phyloP scores from a whole-genome alignment of 2,329 filamentous ascomycete genomes.

The Metarhizium rileyi region DNA sequence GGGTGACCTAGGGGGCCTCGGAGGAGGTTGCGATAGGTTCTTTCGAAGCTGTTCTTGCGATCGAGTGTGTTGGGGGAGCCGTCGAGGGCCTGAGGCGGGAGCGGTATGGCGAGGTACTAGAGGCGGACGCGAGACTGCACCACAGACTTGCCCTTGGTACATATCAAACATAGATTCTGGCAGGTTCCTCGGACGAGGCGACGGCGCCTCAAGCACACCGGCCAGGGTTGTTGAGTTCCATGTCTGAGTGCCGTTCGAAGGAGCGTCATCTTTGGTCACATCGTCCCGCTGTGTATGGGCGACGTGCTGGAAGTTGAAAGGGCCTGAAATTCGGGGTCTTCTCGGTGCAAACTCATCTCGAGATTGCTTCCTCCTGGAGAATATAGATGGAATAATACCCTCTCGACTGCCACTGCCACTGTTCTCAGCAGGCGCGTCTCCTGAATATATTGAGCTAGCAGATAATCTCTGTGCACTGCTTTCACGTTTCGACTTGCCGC shows the following conservation, averaged over 20 bases:
- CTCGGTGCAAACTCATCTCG: conserved; percentile 26
- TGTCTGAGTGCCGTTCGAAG: not conserved
- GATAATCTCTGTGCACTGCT: conserved; percentile 38
- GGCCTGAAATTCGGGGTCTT: conserved; percentile 47
- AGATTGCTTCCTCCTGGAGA: conserved; percentile 36
- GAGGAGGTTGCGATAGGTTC: conserved; percentile 39
- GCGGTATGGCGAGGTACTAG: conserved; percentile 12
- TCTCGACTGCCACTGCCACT: conserved; percentile 28
- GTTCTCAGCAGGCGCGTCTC: conserved; percentile 30
- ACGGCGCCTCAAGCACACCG: not conserved
- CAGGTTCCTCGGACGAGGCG: not conserved
- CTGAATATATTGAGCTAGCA: conserved; percentile 38
- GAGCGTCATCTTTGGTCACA: conserved; percentile 24
- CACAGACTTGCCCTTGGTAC: not conserved
- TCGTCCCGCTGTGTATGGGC: conserved; percentile 46
- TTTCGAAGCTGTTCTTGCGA: conserved; percentile 41
- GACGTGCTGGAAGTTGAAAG: conserved; percentile 59
- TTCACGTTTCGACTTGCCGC: conserved; percentile 39
- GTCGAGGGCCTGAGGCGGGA: conserved; percentile 19
- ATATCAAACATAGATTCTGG: conserved; percentile 22
- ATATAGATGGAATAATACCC: conserved; percentile 39
- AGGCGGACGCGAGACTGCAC: conserved; percentile 7
- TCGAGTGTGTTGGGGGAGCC: conserved; percentile 31
- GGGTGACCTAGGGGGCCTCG: conserved; percentile 32
- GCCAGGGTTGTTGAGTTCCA: not conserved